Conservation (phyloP, 257 asterid species). For the Plantago elongata region DNA sequence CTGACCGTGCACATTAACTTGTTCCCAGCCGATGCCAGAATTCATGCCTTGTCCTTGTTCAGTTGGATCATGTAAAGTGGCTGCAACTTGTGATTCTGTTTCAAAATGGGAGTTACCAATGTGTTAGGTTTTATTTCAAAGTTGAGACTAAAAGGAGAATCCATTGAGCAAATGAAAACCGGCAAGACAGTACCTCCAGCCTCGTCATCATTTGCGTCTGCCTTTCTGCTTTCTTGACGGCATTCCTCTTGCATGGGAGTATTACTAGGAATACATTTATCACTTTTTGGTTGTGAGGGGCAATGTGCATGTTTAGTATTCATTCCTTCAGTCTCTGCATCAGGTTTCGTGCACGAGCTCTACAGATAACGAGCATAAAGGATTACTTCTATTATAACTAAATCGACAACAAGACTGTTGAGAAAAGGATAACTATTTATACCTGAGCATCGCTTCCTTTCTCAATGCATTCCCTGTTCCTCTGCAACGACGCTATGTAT, state of each 20-base stretch:
- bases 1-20: slow-evolving; percentile 23
- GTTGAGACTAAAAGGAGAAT: slow-evolving; percentile 4
- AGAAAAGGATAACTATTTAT: slow-evolving; percentile 5
- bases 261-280: slow-evolving; percentile 26
- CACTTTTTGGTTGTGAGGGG: slow-evolving; percentile 30
- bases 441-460: slow-evolving; percentile 95
- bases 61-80: slow-evolving; percentile 15
- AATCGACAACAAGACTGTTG: not conserved
- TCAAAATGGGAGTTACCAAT: slow-evolving; percentile 3
- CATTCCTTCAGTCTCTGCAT: slow-evolving; percentile 42
- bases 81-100: slow-evolving; percentile 30
- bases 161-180: not conserved
- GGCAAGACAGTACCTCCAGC: slow-evolving; percentile 31
- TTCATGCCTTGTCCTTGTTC: slow-evolving; percentile 28
- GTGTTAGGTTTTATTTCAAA: slow-evolving; percentile 14
- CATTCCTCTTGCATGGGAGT: slow-evolving; percentile 30
- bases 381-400: not conserved
- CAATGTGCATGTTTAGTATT: slow-evolving; percentile 28
- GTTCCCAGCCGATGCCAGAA: slow-evolving; percentile 24
- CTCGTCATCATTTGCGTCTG: slow-evolving; percentile 25
- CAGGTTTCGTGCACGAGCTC: slow-evolving; percentile 92
- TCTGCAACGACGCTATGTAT: slow-evolving; percentile 50
- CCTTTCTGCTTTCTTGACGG: slow-evolving; percentile 21
- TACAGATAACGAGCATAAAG: slow-evolving; percentile 25
- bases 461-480: slow-evolving; percentile 51